Evolutionary conservation across 129 eudicot genomes (phyloP), one percentile per base, ranked within the genome.

Genomic region (Flaveria linearis): DNA sequence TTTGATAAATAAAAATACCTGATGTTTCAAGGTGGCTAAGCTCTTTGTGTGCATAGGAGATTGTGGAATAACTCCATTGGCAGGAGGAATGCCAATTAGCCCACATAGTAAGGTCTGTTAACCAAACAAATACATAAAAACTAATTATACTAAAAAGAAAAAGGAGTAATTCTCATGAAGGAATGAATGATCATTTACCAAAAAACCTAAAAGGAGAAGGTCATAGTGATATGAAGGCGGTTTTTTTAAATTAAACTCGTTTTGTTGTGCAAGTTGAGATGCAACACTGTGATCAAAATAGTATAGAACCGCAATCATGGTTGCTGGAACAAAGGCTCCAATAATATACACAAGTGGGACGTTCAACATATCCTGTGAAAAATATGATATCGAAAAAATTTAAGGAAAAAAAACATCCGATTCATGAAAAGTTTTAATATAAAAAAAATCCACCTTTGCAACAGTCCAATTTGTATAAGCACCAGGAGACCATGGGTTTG

Each of bases 41-140:
- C 97, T 90, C 83, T 90, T 93, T 39, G 98, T 93, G 65, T 93
- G 98, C 98, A 93, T 93, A 9, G 98, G 98, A 76, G 98, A 93
- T 83, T 93, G 98, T 49, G 98, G 98, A 78, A 93, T 93, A 43
- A 93, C 98, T 80, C 98, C 98, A 77, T 93, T 93, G 45, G 98
- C 80, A 46, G 98, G 98, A 72, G 98, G 98, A 76, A 93, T 88
- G 86, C 98, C 97, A 43, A 91, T 74, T 50, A 93, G 97, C 25
- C 98, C 98, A 56, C 98, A 93, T 68, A 91, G 50, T 84, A 93
- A 88, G 36, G 89, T 91, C 98, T 93, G 86, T 57, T 46, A 7
- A 17, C 5, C 18, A n/a, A 28, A 51, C n/a, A 83, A 17, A 0
- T 3, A 52, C 1, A 45, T 52, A 41, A 71, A 33, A 20, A 62